phyloP scores from a whole-genome alignment of 768 basidiomycete genomes.

The Auricularia heimuer region DNA sequence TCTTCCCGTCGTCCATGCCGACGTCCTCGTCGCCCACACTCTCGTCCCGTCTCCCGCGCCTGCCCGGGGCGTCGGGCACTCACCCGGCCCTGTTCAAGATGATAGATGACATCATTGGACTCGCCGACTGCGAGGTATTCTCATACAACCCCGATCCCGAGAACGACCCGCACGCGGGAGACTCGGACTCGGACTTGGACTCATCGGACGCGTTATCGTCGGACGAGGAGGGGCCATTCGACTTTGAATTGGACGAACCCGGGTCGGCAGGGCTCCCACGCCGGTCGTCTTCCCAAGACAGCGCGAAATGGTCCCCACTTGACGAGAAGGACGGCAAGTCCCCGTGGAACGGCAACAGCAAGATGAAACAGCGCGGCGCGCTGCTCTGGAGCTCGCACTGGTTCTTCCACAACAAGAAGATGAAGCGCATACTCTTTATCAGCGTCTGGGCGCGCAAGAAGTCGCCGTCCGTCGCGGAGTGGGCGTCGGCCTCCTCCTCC shows the following conservation, averaged over 20 bases:
- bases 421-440: constrained; percentile 86
- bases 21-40: constrained; percentile 2
- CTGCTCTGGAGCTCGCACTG: constrained; percentile 94
- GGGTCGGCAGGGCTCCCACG: neutral
- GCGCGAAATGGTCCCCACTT: constrained; percentile 9
- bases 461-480: constrained; percentile 24
- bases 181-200: constrained; percentile 52
- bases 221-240: constrained; percentile 41
- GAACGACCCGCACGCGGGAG: constrained; percentile 85
- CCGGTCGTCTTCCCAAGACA: constrained; percentile 13
- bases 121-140: constrained; percentile 91
- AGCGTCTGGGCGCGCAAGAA: constrained; percentile 82
- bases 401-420: constrained; percentile 92
- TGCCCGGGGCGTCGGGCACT: constrained; percentile 67
- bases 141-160: constrained; percentile 90
- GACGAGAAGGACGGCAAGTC: neutral
- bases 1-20: constrained; percentile 14
- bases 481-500: constrained; percentile 25
- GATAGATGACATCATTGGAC: constrained; percentile 81
- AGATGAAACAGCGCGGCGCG: constrained; percentile 57
- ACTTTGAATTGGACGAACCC: neutral
- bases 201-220: constrained; percentile 24
- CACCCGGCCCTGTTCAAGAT: constrained; percentile 83
- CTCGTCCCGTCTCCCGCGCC: constrained; percentile 31
- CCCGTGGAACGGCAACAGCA: constrained; percentile 19